A percentile compares a stretch with the other conserved stretches of the same genome.
Evolutionary conservation across 2,329 filamentous ascomycete species (phyloP).

Genomic region (Phaeosphaeriaceae sp.): DNA sequence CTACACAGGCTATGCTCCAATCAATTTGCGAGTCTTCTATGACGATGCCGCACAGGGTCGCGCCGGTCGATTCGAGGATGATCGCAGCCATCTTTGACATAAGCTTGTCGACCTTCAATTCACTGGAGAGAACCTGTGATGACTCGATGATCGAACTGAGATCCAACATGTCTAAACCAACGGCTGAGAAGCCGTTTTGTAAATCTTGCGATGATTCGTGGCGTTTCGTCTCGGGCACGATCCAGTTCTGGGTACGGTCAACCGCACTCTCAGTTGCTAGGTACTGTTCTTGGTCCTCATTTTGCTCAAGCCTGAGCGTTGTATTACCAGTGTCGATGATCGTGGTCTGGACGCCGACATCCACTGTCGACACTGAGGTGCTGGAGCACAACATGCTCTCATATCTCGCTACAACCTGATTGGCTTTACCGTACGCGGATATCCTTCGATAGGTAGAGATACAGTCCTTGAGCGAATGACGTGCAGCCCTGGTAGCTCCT

Average conservation of each 20-base stretch:
- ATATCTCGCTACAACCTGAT: constrained; percentile 72
- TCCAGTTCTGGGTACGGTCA: constrained; percentile 58
- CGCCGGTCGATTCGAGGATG: constrained; percentile 78
- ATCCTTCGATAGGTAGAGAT: constrained; percentile 72
- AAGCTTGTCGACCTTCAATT: constrained; percentile 76
- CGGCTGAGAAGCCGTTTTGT: constrained; percentile 69
- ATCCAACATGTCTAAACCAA: constrained; percentile 79
- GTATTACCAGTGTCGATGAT: constrained; percentile 58
- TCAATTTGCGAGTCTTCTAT: constrained; percentile 70
- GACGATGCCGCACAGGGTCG: constrained; percentile 75
- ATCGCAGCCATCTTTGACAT: constrained; percentile 83
- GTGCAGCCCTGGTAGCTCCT: constrained; percentile 71
- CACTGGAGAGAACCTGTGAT: constrained; percentile 80
- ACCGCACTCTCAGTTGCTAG: constrained; percentile 48
- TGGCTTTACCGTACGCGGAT: constrained; percentile 73
- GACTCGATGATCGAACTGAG: constrained; percentile 79
- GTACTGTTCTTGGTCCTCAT: constrained; percentile 50
- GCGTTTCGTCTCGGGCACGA: constrained; percentile 52
- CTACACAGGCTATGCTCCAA: constrained; percentile 78
- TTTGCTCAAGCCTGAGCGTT: constrained; percentile 52
- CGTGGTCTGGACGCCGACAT: constrained; percentile 74
- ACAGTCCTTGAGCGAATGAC: constrained; percentile 71
- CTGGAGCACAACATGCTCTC: constrained; percentile 70
- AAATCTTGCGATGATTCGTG: constrained; percentile 58
- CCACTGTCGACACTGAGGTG: constrained; percentile 65